Percentiles rank a stretch among this genome's conserved stretches.
phyloP scores from a whole-genome alignment of 192 early-diverging fungal genomes.

The Jimgerdemannia flammicorona region DNA sequence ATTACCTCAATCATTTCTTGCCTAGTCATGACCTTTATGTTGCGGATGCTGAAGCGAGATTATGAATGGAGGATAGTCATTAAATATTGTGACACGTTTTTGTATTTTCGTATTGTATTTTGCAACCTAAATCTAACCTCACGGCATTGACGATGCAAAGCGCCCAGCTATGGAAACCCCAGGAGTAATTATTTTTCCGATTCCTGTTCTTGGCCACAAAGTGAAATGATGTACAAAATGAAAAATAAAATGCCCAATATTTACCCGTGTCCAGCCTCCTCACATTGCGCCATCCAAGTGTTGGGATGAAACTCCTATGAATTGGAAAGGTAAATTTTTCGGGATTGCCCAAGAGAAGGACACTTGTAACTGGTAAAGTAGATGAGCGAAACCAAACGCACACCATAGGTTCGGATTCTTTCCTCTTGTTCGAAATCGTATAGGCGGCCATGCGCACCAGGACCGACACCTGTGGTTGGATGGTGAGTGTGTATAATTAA shows the following conservation, averaged over 20 bases:
- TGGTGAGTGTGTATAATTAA: background rate
- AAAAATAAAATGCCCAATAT: background rate
- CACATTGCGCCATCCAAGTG: slow-evolving; percentile 44
- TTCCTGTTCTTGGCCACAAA: no score
- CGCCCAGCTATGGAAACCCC: no score
- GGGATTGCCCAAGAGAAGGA: background rate
- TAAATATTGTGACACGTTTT: no score
- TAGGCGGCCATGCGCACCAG: slow-evolving; percentile 52
- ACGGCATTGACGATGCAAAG: no score
- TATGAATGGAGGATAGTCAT: background rate
- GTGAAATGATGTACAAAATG: no score
- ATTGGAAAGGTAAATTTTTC: background rate
- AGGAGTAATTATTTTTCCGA: no score
- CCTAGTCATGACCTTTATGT: slow-evolving; percentile 7
- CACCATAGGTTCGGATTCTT: slow-evolving; percentile 40
- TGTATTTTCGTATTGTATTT: no score
- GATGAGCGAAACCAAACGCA: slow-evolving; percentile 14
- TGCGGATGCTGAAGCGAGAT: slow-evolving; percentile 7
- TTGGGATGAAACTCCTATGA: slow-evolving; percentile 46
- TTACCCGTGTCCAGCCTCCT: slow-evolving; percentile 42
- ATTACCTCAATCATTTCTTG: slow-evolving; percentile 22
- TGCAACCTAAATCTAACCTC: no score
- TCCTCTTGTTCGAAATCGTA: slow-evolving; percentile 15
- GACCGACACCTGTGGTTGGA: slow-evolving; percentile 39
- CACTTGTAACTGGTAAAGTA: background rate